Percentiles rank a stretch among this genome's conserved stretches.
Evolutionary conservation across 2,329 filamentous ascomycete species (phyloP).

Genomic region (Cladosporium sp.): DNA sequence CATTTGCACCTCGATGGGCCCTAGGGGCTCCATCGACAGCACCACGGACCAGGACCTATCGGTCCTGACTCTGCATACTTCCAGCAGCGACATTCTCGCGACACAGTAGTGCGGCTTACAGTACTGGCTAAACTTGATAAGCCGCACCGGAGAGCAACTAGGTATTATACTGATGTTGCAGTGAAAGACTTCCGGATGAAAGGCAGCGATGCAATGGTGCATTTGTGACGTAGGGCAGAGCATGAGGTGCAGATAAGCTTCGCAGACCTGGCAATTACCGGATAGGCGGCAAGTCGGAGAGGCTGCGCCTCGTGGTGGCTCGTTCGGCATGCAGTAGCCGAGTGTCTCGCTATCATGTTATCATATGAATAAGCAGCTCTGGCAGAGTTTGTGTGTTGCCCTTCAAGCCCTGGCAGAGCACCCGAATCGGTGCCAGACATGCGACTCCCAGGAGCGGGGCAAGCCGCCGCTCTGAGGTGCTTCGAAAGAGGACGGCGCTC

Average conservation of each 20-base stretch:
- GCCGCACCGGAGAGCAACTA: not conserved
- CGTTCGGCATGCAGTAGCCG: constrained; percentile 5
- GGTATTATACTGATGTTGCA: not conserved
- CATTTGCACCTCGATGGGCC: not conserved
- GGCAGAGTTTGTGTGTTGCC: not conserved
- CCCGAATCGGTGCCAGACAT: no score
- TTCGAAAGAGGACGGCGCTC: no score
- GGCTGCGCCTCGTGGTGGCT: constrained; percentile 1
- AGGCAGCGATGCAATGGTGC: not conserved
- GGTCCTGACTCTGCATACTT: not conserved
- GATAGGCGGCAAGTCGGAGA: not conserved
- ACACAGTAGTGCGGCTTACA: not conserved
- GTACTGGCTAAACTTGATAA: not conserved
- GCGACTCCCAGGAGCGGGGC: not conserved
- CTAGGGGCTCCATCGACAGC: not conserved
- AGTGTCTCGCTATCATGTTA: not conserved
- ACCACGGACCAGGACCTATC: not conserved
- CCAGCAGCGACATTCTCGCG: not conserved
- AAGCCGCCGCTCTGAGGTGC: not conserved
- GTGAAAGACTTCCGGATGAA: not conserved
- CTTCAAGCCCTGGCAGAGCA: not conserved
- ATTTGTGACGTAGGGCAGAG: not conserved
- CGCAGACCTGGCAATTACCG: not conserved
- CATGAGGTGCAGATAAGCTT: constrained; percentile 2
- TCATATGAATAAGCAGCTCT: not conserved